Base-by-base conservation (phyloP, 2,329 filamentous ascomycete genomes). In the Tolypocladium inflatum region DNA sequence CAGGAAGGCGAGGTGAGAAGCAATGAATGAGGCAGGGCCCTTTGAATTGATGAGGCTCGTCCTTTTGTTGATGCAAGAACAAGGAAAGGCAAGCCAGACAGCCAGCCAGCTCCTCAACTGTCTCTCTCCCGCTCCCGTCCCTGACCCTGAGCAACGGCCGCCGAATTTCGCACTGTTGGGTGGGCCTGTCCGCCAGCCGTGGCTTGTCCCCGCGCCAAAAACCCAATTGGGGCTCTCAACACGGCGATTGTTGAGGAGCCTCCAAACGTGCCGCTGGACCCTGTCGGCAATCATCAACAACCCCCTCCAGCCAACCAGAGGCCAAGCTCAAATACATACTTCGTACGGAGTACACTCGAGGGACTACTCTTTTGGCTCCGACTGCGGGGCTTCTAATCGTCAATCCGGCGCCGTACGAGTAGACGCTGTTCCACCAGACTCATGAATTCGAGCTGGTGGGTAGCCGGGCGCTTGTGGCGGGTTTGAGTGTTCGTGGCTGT, bases 191-290 rank as follows among this genome's bases (percentile, higher is more conserved):
- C 21, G 43, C n/a, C 43, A 26, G 11, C 21, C 30, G 48, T 52
- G 48, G 48, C 48, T 52, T 54, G 21, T 39, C n/a, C n/a, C 23
- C 38, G 53, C 53, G 53, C 53, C 53, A 57, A 57, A 57, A 57
- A 48, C 48, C 39, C 56, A 57, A 57, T 54, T 54, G 51, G 51
- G 56, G 51, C 39, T 39, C 56, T 45, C 56, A 57, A 57, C 56
- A 54, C 19, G 38, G 35, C 48, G 56, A 57, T 57, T 57, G 56
- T 57, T 57, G 56, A 51, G 55, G 23, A 8, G 45, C 45, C 23
- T 48, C 23, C 23, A 17, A 30, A 19, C 45, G 45, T 30, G 30
- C 23, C 23, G 45, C 45, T 48, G 45, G 45, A 48, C 45, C 45
- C 45, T 48, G 45, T 48, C 43, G 43, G 13, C 43, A 48, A 19